These are phyloP conservation scores for Eucalyptus camaldulensis DNA, from an alignment of 345 rosid species.

Conservation along the genomic window DNA sequence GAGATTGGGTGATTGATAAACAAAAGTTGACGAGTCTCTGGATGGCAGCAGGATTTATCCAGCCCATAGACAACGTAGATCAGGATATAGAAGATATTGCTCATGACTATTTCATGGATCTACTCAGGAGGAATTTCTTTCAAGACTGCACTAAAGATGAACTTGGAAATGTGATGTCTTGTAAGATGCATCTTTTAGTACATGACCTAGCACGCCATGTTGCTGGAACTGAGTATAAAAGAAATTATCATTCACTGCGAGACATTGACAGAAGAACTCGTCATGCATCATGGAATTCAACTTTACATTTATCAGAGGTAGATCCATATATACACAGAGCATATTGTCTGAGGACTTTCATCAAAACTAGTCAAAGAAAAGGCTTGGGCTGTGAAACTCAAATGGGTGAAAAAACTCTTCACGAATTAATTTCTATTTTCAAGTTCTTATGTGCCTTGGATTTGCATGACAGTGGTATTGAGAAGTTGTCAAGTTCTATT, in stretches of 20 bases:
- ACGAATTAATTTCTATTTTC: neutral
- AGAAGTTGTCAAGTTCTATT: no score
- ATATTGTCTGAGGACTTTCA: neutral
- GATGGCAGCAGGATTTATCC: slow-evolving; percentile 8
- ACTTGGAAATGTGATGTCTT: neutral
- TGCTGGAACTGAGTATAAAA: no score
- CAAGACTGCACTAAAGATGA: neutral
- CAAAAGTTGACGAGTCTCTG: neutral
- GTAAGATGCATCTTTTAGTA: neutral
- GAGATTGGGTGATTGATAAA: neutral
- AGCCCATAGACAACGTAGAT: neutral
- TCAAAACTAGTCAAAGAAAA: no score
- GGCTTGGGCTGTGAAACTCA: neutral
- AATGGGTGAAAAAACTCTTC: neutral
- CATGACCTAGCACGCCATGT: neutral
- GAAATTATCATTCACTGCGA: accelerated
- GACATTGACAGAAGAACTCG: neutral
- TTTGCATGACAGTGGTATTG: no score
- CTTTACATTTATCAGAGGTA: neutral
- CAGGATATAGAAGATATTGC: neutral
- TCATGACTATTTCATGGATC: neutral
- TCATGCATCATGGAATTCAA: neutral
- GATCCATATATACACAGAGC: neutral
- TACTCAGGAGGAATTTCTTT: neutral
- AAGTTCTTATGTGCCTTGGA: neutral